Percentiles rank a stretch among this genome's conserved stretches.
Conservation (phyloP, 352 stramenopile genomes). For the Globisporangium ultimum region DNA sequence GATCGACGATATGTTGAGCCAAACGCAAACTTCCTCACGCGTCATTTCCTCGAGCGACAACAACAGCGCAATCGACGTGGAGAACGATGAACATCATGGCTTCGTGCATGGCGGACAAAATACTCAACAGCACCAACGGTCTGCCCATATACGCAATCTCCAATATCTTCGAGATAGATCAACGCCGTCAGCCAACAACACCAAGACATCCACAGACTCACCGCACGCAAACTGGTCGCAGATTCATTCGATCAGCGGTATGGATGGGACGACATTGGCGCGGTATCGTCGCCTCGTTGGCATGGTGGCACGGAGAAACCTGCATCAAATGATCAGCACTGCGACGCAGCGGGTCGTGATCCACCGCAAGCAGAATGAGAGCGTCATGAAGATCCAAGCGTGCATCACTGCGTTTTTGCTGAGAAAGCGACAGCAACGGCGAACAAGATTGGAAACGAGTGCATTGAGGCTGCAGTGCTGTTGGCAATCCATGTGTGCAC, state of each 20-base stretch:
- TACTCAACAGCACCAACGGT: neutral
- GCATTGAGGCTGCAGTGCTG: neutral
- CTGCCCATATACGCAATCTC: neutral
- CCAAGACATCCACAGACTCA: neutral
- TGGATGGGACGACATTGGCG: slow-evolving; percentile 30
- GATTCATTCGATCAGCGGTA: slow-evolving; percentile 11
- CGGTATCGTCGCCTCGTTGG: slow-evolving; percentile 38
- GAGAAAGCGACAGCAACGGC: neutral
- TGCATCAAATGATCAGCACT: neutral
- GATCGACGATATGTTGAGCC: neutral
- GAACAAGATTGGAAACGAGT: neutral
- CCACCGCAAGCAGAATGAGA: neutral
- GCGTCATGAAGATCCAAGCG: neutral
- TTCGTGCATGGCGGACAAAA: neutral
- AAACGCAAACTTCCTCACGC: neutral
- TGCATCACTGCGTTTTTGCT: neutral
- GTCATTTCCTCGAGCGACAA: neutral
- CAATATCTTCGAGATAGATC: neutral
- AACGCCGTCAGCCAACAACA: neutral
- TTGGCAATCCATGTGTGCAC: neutral
- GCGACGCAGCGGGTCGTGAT: neutral
- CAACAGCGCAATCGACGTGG: neutral
- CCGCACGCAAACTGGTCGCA: no score
- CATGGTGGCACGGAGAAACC: slow-evolving; percentile 23
- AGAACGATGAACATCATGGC: neutral